Base-by-base conservation (phyloP, 1,139 yeast genomes). In the Hansenula lynferdii region DNA sequence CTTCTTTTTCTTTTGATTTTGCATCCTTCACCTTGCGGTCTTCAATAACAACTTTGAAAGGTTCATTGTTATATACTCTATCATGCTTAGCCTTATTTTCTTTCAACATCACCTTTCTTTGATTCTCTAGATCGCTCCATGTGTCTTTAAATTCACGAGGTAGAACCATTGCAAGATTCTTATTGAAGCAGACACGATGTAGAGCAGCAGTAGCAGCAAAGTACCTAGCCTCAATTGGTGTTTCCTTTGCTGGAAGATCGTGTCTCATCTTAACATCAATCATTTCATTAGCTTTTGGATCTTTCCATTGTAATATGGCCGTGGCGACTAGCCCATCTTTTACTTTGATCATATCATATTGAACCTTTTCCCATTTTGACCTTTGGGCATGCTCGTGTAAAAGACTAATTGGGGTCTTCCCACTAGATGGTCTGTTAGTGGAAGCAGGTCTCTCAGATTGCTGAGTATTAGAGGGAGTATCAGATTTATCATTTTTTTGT, bases 161-260 rank as follows among this genome's bases (percentile, higher is more conserved):
- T 19, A 92, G 68, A 51, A 87, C 81, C 89, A 89, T 81, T 49
- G 85, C 86, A 64, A 90, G 62, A 55, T 86, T 89, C 50, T 89
- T 87, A 49, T 81, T 80, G 44, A 79, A 85, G 27, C 90, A 82
- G 14, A 92, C 72, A 23, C 96, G 68, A 56, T 80, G 90, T 45
- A 92, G 60, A 0, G 92, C 90, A 53, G 82, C 86, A 0, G 97
- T 90, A 0, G 98, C 97, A 1, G 90, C 87, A 55, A 75, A 74
- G 57, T 90, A 95, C 37, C 97, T 72, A 3, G 97, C 97, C 52
- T 90, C 97, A 30, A 87, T 69, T 8, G 95, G 75, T 0, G 97
- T 86, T 38, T 75, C 82, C 15, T 57, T 40, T 41, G 49, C 38
- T 18, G 67, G 67, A 5, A 57, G 40, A 8, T 61, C 58, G 31